These are phyloP conservation scores for Penicillium sp. DNA, from an alignment of 2,329 filamentous ascomycete species.

Conservation along the genomic window DNA sequence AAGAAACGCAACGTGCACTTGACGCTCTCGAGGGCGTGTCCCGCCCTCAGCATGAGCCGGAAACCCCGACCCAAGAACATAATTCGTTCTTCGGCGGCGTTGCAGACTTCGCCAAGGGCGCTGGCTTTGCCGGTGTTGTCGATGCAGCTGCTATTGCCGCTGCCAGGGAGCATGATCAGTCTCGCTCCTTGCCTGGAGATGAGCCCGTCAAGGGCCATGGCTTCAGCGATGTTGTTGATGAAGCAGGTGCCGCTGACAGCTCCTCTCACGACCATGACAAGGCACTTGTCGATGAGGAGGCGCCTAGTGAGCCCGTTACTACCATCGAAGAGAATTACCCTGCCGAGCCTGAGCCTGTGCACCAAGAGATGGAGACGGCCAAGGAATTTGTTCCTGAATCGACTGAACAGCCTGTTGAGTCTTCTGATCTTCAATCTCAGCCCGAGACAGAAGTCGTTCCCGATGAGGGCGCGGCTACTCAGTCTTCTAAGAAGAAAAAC, in stretches of 20 bases:
- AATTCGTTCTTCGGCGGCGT: not conserved
- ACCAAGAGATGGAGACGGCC: not conserved
- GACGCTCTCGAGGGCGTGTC: slow-evolving; percentile 18
- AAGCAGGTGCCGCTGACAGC: slow-evolving; percentile 18
- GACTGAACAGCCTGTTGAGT: slow-evolving; percentile 4
- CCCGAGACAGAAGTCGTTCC: slow-evolving; percentile 11
- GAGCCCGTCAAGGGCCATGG: slow-evolving; percentile 1
- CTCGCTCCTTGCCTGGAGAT: not conserved
- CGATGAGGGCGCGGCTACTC: slow-evolving; percentile 18
- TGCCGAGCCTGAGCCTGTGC: not conserved
- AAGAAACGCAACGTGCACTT: slow-evolving; percentile 14
- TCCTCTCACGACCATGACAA: slow-evolving; percentile 12
- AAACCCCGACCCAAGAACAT: slow-evolving; percentile 14
- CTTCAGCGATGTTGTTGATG: slow-evolving; percentile 21
- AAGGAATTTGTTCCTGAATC: slow-evolving; percentile 14
- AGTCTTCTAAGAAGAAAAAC: slow-evolving; percentile 31
- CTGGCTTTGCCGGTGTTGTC: slow-evolving; percentile 23
- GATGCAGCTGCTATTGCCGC: slow-evolving; percentile 29
- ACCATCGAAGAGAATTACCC: slow-evolving; percentile 14
- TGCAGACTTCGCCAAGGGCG: slow-evolving; percentile 5
- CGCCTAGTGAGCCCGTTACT: slow-evolving; percentile 14
- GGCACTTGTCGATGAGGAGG: not conserved
- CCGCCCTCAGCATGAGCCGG: slow-evolving; percentile 17
- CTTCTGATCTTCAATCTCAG: not conserved
- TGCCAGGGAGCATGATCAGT: slow-evolving; percentile 11